Base-by-base conservation (phyloP, 2,329 filamentous ascomycete species). In the Arthroderma sp. region DNA sequence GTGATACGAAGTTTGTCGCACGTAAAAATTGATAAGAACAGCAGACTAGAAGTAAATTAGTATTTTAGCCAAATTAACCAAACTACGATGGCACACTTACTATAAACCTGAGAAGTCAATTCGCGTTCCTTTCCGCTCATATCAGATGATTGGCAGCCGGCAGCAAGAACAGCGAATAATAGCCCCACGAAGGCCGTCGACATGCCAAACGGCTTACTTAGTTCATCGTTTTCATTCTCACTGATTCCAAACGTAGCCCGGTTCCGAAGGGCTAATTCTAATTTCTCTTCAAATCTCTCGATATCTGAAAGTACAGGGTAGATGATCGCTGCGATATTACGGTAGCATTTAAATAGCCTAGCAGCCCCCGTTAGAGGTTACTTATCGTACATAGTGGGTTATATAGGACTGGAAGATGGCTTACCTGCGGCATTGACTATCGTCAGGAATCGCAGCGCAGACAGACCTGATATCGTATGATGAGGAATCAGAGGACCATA, bases 11-110 rank as follows among this genome's bases (percentile, higher is more conserved):
- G 61, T 84, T 84, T 23, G 79, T 81, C 68, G 83, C 81, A 17
- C 81, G 78, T 25, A 84, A 72, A 63, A 81, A 83, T 66, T 84
- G 81, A 61, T 84, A 83, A 53, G 80, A 81, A 67, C 81, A 84
- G 68, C 81, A 84, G 3, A 83, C 78, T 79, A 56, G 7, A 47
- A 19, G 37, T 31, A 38, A 52, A 31, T 54, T 35, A 54, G 52
- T n/a, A 51, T 17, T n/a, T 17, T 15, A 23, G n/a, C 8, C 17
- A 23, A n/a, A 21, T 38, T 4, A 37, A 7, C 7, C 15, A 11
- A 35, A 15, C 15, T 31, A 52, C 28, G 17, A 8, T 49, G 21
- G 11, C 17, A 57, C 6, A 13, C 73, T 62, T 70, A 80, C 78
- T 76, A 66, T 83, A 84, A 31, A 84, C 81, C 64, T 83, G 81